Evolutionary conservation across 495 filamentous ascomycete species (phyloP), one percentile per base, ranked within the genome.

Genomic region (Astrothelium subdiscretum): DNA sequence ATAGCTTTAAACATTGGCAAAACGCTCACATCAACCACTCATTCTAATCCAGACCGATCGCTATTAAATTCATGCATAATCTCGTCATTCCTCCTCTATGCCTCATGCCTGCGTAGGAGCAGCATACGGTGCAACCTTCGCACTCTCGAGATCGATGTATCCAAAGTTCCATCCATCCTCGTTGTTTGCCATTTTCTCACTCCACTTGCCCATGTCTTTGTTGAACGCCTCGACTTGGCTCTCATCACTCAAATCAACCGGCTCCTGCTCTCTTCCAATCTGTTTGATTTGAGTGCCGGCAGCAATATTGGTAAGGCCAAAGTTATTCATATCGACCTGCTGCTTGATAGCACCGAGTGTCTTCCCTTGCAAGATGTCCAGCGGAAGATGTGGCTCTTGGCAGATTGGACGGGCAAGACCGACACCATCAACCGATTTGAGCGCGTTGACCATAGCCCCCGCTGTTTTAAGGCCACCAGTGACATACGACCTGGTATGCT

Each of bases 381-480:
- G 64, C n/a, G 78, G 75, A 11, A 86, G 60, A 24, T 69, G 68
- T 3, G 76, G 76, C 65, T 87, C 82, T 61, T 84, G 76, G 61
- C 77, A 76, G 2, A 77, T 72, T 11, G 82, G 76, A 0, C 82
- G 78, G 0, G 73, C 84, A 24, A 87, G 62, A 18, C 82, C 83
- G 18, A 86, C 71, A 18, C 82, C 83, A 57, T 85, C 77, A 5
- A 86, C 76, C 1, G 74, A 78, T n/a, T 80, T 24, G 2, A 69
- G 67, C 15, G 82, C 83, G 31, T 80, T 72, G 32, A 83, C 80
- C 84, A 88, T 86, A 2, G 75, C 85, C n/a, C 75, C 75, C 0
- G 77, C 82, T 1, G 83, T 81, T 65, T 78, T 75, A 62, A 88
- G 76, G 2, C 85, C 84, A 18, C 85, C 85, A 2, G 85, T 87